Base-by-base conservation (phyloP, 495 filamentous ascomycete genomes). In the Hypoxylon rickii region DNA sequence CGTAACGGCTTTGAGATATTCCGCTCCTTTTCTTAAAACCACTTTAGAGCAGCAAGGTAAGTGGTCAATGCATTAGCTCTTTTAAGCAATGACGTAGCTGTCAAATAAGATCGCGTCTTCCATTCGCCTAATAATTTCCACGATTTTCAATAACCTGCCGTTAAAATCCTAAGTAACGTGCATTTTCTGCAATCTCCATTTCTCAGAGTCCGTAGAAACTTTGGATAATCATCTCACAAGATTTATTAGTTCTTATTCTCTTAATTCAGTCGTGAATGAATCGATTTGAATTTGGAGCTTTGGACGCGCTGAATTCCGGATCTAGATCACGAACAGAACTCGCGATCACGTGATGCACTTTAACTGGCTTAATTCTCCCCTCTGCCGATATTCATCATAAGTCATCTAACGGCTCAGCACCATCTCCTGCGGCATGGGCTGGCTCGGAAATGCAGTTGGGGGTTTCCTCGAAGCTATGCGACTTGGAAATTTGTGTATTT, bases 341-440 rank as follows among this genome's bases (percentile, higher is more conserved):
- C 59, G 59, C 49, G 45, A 29, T 33, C 59, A 63, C 59, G 59
- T 63, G 59, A 63, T 18, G 3, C 6, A n/a, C n/a, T 15, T 50
- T 51, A 24, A 36, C 4, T 29, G 24, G 24, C 24, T 10, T 29
- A 29, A 29, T 4, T 13, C 21, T 4, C 38, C 19, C n/a, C 37
- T 18, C 34, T 50, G 11, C 53, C 32, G 11, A 17, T 39, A 12
- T 39, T 20, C 32, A n/a, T 1, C 40, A 22, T 54, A 43, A 8
- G 18, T 34, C 8, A 15, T 32, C 8, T 24, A 40, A 42, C 39
- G 22, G 3, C 59, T 53, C 26, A 44, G 32, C 31, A 29, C 8
- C 59, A 37, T 33, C 38, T 7, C 10, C 19, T 7, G 16, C 37
- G 15, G 12, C 21, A 4, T 24, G 22, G 32, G 7, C 15, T 31